Percentiles rank a stretch among this genome's conserved stretches.
Evolutionary conservation across 2,329 filamentous ascomycete species (phyloP).

Genomic region (Penicillium sp.): DNA sequence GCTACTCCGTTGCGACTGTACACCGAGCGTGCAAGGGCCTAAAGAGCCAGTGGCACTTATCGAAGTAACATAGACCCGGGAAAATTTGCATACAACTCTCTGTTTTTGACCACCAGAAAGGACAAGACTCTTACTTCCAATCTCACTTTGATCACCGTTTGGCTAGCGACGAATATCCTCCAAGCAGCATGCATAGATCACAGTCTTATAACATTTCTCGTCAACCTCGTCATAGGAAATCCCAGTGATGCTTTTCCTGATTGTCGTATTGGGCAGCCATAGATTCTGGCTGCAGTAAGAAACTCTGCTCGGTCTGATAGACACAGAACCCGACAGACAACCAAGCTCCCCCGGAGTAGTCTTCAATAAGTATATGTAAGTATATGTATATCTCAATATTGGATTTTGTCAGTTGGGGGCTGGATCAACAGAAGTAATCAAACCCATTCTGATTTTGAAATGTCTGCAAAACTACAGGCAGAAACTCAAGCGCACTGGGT

Average conservation of each 20-base stretch:
- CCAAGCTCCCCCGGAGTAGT: slow-evolving; percentile 4
- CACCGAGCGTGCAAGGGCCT: slow-evolving; percentile 21
- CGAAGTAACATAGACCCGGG: background rate
- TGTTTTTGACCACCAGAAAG: background rate
- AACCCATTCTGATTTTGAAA: background rate
- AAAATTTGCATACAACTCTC: slow-evolving; percentile 46
- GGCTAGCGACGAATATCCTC: background rate
- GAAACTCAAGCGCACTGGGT: background rate
- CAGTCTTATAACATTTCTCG: background rate
- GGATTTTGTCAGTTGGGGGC: too few relatives aligned
- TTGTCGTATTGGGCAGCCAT: background rate
- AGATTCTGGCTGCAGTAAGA: background rate
- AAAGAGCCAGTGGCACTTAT: slow-evolving; percentile 1
- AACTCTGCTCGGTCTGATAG: background rate
- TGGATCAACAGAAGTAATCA: too few relatives aligned
- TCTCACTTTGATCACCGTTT: background rate
- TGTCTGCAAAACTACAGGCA: background rate
- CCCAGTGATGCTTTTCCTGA: background rate
- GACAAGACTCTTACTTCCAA: background rate
- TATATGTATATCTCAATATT: too few relatives aligned
- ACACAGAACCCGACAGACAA: background rate
- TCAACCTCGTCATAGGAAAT: background rate
- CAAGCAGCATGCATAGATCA: background rate
- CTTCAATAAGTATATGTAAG: too few relatives aligned
- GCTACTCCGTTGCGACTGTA: slow-evolving; percentile 12